Percentiles rank a stretch among this genome's conserved stretches.
phyloP scores from a whole-genome alignment of 768 basidiomycete genomes.

The Exidia glandulosa region DNA sequence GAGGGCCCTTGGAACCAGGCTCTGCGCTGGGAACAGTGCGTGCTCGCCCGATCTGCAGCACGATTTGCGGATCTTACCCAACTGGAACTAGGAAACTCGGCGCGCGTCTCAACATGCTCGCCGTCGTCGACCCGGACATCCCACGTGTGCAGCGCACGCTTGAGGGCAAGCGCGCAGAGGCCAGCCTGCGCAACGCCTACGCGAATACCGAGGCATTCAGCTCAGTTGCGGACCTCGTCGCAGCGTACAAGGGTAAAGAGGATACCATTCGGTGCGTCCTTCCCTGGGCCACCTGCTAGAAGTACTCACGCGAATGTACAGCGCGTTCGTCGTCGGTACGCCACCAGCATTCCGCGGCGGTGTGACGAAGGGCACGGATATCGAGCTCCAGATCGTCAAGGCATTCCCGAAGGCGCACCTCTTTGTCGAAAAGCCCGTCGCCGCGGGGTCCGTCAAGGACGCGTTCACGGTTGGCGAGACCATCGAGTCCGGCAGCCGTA shows the following conservation, averaged over 20 bases:
- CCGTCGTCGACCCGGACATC: constrained; percentile 81
- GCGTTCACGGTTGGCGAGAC: constrained; percentile 59
- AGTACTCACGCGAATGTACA: constrained; percentile 13
- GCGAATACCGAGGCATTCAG: constrained; percentile 76
- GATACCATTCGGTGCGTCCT: constrained; percentile 42
- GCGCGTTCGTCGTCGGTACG: constrained; percentile 78
- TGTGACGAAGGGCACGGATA: constrained; percentile 60
- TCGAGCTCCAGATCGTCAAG: constrained; percentile 80
- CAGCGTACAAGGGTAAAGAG: constrained; percentile 43
- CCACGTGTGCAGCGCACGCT: constrained; percentile 74
- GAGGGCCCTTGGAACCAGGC: constrained; percentile 93
- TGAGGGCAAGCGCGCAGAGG: constrained; percentile 73
- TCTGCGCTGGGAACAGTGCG: constrained; percentile 80
- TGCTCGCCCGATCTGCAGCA: constrained; percentile 4
- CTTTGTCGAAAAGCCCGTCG: constrained; percentile 89
- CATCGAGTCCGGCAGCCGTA: constrained; percentile 46
- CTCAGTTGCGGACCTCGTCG: constrained; percentile 76
- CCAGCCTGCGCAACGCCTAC: constrained; percentile 91
- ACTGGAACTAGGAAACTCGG: constrained; percentile 67
- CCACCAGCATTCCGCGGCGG: constrained; percentile 92
- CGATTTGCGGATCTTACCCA: background rate
- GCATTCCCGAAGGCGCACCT: constrained; percentile 79
- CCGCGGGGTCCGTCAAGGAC: constrained; percentile 68
- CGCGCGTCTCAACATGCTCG: constrained; percentile 88
- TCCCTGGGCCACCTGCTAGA: background rate